These are phyloP conservation scores for Claviceps arundinis DNA, from an alignment of 2,329 filamentous ascomycete species.

Conservation along the genomic window DNA sequence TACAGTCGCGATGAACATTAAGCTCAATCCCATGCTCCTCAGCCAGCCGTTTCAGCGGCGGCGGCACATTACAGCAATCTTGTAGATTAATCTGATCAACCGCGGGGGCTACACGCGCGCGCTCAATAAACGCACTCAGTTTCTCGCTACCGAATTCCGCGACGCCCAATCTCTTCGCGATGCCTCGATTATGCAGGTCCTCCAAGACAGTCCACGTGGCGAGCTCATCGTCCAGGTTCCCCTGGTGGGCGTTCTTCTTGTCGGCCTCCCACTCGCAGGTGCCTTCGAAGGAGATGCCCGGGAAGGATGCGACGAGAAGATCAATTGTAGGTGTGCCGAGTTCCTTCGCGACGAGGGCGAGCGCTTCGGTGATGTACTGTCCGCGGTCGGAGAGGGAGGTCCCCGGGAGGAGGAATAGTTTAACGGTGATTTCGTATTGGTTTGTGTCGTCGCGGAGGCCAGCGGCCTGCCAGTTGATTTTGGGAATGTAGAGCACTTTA, in stretches of 20 bases:
- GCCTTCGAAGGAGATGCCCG: constrained; percentile 84
- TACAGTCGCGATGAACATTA: constrained; percentile 87
- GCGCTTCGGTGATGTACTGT: constrained; percentile 61
- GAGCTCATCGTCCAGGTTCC: constrained; percentile 53
- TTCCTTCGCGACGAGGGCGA: constrained; percentile 69
- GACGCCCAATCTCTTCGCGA: constrained; percentile 66
- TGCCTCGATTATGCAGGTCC: constrained; percentile 53
- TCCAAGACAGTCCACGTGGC: constrained; percentile 63
- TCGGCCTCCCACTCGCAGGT: constrained; percentile 72
- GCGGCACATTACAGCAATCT: constrained; percentile 92
- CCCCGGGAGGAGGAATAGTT: constrained; percentile 80
- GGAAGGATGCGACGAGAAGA: constrained; percentile 84
- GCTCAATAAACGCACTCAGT: constrained; percentile 60
- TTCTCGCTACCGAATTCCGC: constrained; percentile 85
- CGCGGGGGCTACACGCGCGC: constrained; percentile 57
- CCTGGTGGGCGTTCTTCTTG: constrained; percentile 45
- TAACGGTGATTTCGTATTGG: constrained; percentile 89
- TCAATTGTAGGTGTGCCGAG: constrained; percentile 65
- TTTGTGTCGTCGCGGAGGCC: constrained; percentile 67
- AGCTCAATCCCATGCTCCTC: constrained; percentile 73
- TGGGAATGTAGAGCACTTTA: constrained; percentile 59
- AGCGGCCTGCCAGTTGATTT: constrained; percentile 56
- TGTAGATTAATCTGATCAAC: constrained; percentile 95
- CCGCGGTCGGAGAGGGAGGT: constrained; percentile 51
- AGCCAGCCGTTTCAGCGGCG: constrained; percentile 72